phyloP scores from a whole-genome alignment of 257 asterid species.

The Solanum boliviense region DNA sequence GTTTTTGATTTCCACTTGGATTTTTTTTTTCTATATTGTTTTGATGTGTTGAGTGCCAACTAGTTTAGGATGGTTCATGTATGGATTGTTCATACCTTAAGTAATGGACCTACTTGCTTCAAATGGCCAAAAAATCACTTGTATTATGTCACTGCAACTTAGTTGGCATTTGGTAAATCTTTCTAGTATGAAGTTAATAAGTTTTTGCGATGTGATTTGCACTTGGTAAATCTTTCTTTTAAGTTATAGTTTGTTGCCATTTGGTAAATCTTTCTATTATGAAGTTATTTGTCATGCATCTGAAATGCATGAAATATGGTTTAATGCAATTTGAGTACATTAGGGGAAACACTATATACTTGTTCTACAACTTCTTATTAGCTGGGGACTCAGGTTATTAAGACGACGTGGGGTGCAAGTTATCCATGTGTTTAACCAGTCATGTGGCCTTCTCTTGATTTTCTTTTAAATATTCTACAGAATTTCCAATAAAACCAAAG shows the following conservation, averaged over 20 bases:
- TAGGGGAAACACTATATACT: background rate
- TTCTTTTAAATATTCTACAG: background rate
- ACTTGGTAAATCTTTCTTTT: background rate
- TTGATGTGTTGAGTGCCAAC: background rate
- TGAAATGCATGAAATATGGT: background rate
- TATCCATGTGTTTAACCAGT: background rate
- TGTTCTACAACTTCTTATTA: background rate
- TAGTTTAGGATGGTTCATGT: background rate
- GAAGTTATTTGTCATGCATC: background rate
- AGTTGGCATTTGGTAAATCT: background rate
- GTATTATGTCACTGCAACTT: background rate
- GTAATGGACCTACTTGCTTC: background rate
- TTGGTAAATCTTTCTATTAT: background rate
- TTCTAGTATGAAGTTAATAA: background rate
- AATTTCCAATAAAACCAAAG: background rate
- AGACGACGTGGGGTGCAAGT: background rate
- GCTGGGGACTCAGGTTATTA: background rate
- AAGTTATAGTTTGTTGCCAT: background rate
- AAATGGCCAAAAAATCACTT: background rate
- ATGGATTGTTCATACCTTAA: background rate
- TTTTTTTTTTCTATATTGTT: too few relatives aligned
- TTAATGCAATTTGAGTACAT: background rate
- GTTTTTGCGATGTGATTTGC: background rate
- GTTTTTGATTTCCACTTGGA: background rate
- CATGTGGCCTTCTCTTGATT: background rate